Evolutionary conservation across 2,329 filamentous ascomycete genomes (phyloP), one percentile per base, ranked within the genome.

Genomic region (Penicillium sp.): DNA sequence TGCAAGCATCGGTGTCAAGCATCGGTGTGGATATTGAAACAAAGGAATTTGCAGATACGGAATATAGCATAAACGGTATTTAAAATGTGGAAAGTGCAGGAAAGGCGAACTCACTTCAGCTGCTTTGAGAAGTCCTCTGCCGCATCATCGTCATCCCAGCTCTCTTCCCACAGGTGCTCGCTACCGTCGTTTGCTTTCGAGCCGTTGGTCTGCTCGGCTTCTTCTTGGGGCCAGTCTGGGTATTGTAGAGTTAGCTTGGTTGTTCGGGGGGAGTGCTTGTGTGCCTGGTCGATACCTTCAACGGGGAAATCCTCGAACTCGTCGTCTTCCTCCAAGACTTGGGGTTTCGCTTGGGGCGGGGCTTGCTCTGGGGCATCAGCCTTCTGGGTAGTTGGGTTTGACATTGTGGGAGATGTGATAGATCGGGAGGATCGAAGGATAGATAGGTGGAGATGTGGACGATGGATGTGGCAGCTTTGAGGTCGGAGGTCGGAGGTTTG

Each of bases 261-360:
- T 33, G 37, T 35, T 41, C 44, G n/a, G 29, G 22, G 32, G 33
- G 19, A 19, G 17, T 15, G 9, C 22, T 46, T 26, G 26, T 5
- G 15, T 26, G 24, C 7, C 22, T n/a, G 32, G 9, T 31, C 28
- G 34, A 33, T 55, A 95, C 93, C 89, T 74, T 98, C 91, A 49
- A 95, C 87, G 24, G 93, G 93, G 66, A 98, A 98, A 70, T 98
- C 93, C 69, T 98, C 93, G 64, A 98, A 98, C 75, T 98, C 93
- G 70, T 98, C 93, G 66, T 98, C 93, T 70, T 98, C 93, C 70
- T 95, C 93, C 26, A 97, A 79, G 51, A 86, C 80, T 31, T 84
- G 75, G 51, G 81, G 76, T 70, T 85, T 85, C 66, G 82, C 75
- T 63, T 81, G 44, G 15, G 34, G 74, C 59, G 77, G 74, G 51